These are phyloP conservation scores for Trichoderma sp. DNA, from an alignment of 2,329 filamentous ascomycete species.

Conservation along the genomic window DNA sequence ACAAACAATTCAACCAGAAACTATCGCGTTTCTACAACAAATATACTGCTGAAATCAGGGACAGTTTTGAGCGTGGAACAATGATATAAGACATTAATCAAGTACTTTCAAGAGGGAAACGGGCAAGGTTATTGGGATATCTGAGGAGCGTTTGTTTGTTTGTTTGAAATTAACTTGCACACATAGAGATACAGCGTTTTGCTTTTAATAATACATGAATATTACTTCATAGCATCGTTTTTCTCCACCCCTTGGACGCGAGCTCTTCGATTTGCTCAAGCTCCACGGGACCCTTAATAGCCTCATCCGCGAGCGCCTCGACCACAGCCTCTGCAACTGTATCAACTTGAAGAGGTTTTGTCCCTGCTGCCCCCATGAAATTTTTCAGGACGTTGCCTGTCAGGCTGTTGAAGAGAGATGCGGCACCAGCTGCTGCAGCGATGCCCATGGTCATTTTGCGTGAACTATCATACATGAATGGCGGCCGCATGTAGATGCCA, in stretches of 20 bases:
- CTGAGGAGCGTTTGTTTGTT: conserved; percentile 2
- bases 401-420: conserved; percentile 74
- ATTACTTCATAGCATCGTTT: conserved; percentile 73
- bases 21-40: conserved; percentile 96
- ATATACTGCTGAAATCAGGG: conserved; percentile 94
- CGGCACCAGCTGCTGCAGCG: conserved; percentile 75
- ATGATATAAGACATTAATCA: conserved; percentile 67
- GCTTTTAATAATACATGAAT: conserved; percentile 14
- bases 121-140: background rate
- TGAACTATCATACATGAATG: conserved; percentile 86
- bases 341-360: conserved; percentile 87
- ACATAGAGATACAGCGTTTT: conserved; percentile 15
- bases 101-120: no score
- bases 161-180: conserved; percentile 35
- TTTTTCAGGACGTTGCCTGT: conserved; percentile 75
- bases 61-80: conserved; percentile 96
- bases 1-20: conserved; percentile 99
- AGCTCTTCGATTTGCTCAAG: conserved; percentile 79
- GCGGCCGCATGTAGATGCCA: conserved; percentile 79
- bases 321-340: conserved; percentile 86
- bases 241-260: conserved; percentile 83
- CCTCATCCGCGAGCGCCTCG: conserved; percentile 78
- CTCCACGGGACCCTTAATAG: conserved; percentile 75
- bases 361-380: conserved; percentile 79
- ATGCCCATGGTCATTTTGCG: conserved; percentile 82